Evolutionary conservation across 2,329 filamentous ascomycete species (phyloP).

Genomic region (Colletotrichum eleusines): DNA sequence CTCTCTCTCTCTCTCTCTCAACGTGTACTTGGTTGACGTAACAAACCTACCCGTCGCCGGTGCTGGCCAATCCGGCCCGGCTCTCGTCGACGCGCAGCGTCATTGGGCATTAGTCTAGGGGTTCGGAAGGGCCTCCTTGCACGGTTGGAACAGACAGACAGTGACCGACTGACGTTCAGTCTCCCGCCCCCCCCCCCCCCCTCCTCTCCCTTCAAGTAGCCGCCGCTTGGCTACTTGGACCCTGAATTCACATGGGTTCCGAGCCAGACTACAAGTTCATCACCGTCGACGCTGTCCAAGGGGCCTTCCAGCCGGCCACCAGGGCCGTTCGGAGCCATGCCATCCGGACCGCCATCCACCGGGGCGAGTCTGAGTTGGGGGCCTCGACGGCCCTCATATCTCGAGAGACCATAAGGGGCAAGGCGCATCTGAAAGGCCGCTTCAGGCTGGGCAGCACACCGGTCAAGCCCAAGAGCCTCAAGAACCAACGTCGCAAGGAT

Average conservation of each 20-base stretch:
- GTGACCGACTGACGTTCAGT: background rate
- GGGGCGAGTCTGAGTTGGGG: constrained; percentile 11
- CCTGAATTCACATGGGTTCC: constrained; percentile 11
- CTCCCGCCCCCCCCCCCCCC: too few species aligned
- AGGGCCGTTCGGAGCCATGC: constrained; percentile 40
- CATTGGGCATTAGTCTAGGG: background rate
- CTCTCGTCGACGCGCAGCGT: constrained; percentile 1
- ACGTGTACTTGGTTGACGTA: background rate
- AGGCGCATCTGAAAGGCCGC: constrained; percentile 34
- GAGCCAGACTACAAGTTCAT: constrained; percentile 41
- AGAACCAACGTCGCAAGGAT: constrained; percentile 1
- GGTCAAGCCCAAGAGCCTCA: background rate
- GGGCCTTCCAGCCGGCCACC: constrained; percentile 26
- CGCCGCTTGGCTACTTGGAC: background rate
- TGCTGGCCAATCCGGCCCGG: background rate
- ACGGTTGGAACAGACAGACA: background rate
- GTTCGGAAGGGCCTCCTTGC: background rate
- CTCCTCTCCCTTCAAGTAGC: background rate
- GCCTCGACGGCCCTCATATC: constrained; percentile 24
- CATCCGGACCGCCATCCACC: constrained; percentile 40
- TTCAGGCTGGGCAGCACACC: constrained; percentile 30
- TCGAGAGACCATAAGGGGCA: constrained; percentile 23
- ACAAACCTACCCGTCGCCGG: background rate
- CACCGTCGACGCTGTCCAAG: constrained; percentile 18
- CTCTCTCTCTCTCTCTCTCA: background rate